Percentiles rank a stretch among this genome's conserved stretches.
Conservation (phyloP, 2,329 filamentous ascomycete genomes). For the Chaetomium strumarium region DNA sequence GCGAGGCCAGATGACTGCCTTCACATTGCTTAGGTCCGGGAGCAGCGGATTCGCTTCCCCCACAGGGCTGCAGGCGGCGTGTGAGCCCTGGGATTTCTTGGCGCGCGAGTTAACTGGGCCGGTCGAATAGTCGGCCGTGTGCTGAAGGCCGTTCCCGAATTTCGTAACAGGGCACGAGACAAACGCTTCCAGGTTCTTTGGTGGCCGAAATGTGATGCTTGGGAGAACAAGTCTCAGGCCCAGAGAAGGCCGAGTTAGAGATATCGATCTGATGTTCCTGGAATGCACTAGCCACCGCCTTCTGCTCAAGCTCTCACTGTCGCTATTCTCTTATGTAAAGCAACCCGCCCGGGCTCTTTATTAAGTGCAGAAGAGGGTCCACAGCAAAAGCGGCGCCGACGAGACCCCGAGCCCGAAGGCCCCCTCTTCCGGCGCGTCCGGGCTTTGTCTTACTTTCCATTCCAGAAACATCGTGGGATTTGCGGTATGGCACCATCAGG, state of each 20-base stretch:
- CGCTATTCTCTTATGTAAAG: neutral
- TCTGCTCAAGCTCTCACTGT: neutral
- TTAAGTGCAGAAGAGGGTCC: neutral
- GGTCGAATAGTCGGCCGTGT: neutral
- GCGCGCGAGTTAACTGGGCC: neutral
- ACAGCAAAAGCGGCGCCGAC: neutral
- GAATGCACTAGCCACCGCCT: too few species aligned
- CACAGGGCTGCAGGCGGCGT: neutral
- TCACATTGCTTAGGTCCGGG: neutral
- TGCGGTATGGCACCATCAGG: neutral
- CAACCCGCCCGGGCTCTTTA: neutral
- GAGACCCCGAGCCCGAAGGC: neutral
- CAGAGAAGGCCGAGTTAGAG: neutral
- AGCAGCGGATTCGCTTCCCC: neutral
- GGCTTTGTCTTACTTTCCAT: neutral
- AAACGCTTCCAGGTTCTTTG: neutral
- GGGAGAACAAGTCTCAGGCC: neutral
- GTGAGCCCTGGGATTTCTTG: neutral
- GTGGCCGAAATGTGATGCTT: neutral
- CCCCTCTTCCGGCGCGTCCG: constrained; percentile 1
- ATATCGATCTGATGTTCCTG: constrained; percentile 4
- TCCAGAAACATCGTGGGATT: neutral
- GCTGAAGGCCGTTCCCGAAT: neutral
- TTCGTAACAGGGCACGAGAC: neutral
- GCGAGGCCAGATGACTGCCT: neutral